A percentile compares a stretch with the other conserved stretches of the same genome.
These are phyloP conservation scores for Diaporthe citriasiana DNA, from an alignment of 2,329 filamentous ascomycete genomes.

Conservation along the genomic window DNA sequence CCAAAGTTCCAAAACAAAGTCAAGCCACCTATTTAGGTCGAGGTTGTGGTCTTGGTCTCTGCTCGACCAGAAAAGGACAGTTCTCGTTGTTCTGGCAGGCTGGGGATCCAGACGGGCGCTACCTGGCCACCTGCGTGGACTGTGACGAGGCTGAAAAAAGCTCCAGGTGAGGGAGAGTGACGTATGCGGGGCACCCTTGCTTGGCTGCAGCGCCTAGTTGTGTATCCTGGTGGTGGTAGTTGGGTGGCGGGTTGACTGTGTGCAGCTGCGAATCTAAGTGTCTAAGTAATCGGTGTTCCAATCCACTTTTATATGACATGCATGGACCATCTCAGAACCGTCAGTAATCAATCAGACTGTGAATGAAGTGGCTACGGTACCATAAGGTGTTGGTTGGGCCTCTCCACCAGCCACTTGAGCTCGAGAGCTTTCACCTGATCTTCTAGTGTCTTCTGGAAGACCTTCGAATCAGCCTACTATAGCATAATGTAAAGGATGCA, in stretches of 20 bases:
- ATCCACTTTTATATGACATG: background rate
- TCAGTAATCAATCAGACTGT: background rate
- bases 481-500: too few relatives aligned
- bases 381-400: background rate
- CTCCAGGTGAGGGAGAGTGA: constrained; percentile 27
- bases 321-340: background rate
- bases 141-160: constrained; percentile 44
- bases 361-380: too few relatives aligned
- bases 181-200: constrained; percentile 33
- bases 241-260: background rate
- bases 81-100: background rate
- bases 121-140: background rate
- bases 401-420: background rate
- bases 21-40: background rate
- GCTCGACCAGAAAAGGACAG: background rate
- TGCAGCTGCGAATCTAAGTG: background rate
- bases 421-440: background rate
- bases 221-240: too few relatives aligned
- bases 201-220: background rate
- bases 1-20: too few relatives aligned
- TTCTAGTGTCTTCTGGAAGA: too few relatives aligned
- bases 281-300: background rate
- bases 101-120: background rate
- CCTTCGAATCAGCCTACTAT: too few relatives aligned
- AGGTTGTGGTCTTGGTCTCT: background rate